Conservation (phyloP, 2,329 filamentous ascomycete genomes). For the Botrytis cinerea region DNA sequence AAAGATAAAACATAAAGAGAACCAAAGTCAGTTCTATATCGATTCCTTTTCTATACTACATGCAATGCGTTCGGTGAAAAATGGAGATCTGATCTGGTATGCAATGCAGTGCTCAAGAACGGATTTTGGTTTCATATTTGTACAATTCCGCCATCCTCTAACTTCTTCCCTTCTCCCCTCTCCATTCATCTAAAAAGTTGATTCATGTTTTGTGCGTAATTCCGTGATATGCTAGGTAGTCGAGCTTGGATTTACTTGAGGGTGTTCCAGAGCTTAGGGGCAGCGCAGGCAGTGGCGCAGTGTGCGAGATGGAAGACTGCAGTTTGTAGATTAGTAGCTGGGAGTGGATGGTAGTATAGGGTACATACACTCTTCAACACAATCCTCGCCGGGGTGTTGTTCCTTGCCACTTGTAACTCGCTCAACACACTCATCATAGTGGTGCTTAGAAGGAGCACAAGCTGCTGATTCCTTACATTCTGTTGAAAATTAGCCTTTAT, state of each 20-base stretch:
- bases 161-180: constrained; percentile 28
- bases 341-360: neutral
- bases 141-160: constrained; percentile 32
- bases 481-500: constrained; percentile 46
- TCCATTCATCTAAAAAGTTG: constrained; percentile 28
- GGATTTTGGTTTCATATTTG: constrained; percentile 32
- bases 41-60: constrained; percentile 41
- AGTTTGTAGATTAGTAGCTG: constrained; percentile 11
- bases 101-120: constrained; percentile 38
- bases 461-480: constrained; percentile 86
- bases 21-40: constrained; percentile 25
- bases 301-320: constrained; percentile 99
- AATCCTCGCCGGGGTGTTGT: constrained; percentile 84
- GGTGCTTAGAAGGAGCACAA: constrained; percentile 90
- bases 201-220: constrained; percentile 21
- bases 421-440: constrained; percentile 97
- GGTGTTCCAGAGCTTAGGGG: constrained; percentile 90
- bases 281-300: constrained; percentile 90
- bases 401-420: constrained; percentile 70
- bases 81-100: constrained; percentile 30
- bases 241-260: constrained; percentile 70
- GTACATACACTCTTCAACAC: constrained; percentile 95
- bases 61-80: constrained; percentile 34
- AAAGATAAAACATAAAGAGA: constrained; percentile 5
- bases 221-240: constrained; percentile 22